These are phyloP conservation scores for Aureobasidium melanogenum DNA, from an alignment of 2,329 filamentous ascomycete genomes.

Conservation along the genomic window DNA sequence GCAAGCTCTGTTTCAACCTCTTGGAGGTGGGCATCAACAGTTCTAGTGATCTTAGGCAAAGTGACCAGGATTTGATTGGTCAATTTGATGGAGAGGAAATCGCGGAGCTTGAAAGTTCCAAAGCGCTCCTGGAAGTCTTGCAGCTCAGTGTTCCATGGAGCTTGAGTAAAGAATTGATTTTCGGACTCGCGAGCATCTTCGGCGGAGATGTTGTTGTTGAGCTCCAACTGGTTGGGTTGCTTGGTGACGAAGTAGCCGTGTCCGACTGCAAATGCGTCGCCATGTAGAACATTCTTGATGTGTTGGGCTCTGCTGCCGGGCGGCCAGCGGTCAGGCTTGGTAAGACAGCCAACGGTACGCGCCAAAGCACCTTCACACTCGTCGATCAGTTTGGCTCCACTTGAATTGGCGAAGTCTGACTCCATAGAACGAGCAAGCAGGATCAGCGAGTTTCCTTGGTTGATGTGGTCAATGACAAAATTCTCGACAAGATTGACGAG, in stretches of 20 bases:
- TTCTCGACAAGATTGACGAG: slow-evolving; percentile 64
- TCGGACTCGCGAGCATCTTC: slow-evolving; percentile 41
- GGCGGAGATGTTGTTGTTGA: slow-evolving; percentile 37
- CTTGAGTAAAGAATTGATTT: slow-evolving; percentile 38
- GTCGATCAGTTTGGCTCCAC: slow-evolving; percentile 44
- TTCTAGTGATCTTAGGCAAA: slow-evolving; percentile 34
- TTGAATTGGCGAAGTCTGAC: slow-evolving; percentile 66
- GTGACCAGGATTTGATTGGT: slow-evolving; percentile 36
- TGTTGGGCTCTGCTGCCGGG: slow-evolving; percentile 35
- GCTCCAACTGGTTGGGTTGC: slow-evolving; percentile 47
- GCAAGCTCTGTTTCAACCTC: slow-evolving; percentile 48
- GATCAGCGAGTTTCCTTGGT: slow-evolving; percentile 61
- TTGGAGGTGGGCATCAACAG: slow-evolving; percentile 39
- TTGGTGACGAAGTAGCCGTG: slow-evolving; percentile 75
- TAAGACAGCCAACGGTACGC: slow-evolving; percentile 53
- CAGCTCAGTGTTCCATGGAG: slow-evolving; percentile 40
- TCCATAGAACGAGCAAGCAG: slow-evolving; percentile 72
- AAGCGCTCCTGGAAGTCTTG: slow-evolving; percentile 35
- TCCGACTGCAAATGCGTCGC: slow-evolving; percentile 53
- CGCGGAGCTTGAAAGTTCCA: slow-evolving; percentile 44
- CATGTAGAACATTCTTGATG: slow-evolving; percentile 37
- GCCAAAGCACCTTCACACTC: slow-evolving; percentile 28
- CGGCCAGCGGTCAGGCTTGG: slow-evolving; percentile 69
- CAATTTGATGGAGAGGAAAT: slow-evolving; percentile 39
- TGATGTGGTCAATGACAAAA: slow-evolving; percentile 61